Base-by-base conservation (phyloP, 1,284 basidiomycete species). In the Boletus subluridellus region DNA sequence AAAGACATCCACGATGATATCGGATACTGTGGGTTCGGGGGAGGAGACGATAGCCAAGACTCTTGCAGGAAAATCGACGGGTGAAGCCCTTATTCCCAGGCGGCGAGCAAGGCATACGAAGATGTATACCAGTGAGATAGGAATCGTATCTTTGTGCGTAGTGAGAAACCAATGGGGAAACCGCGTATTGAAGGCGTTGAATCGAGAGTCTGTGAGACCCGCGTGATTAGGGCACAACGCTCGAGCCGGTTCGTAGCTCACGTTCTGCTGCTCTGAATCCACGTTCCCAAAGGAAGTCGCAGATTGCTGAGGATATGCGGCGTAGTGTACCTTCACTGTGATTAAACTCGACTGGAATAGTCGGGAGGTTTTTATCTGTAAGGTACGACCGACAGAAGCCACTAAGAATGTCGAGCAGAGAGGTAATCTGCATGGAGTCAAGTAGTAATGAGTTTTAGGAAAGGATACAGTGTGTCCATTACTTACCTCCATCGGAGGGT, bases 101-200 rank as follows among this genome's bases (percentile, higher is more conserved):
- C 82, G 76, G 15, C 77, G 75, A 10, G 77, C 77, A 47, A 89
- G 72, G 5, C 78, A 77, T 8, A 83, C 78, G 61, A 86, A 88
- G 32, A 85, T 67, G 68, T 82, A 84, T 47, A 82, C 80, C 34
- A 87, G 74, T 4, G 83, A 83, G 56, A 89, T 80, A 0, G 86
- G 85, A 49, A 87, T 78, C 0, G 83, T 81, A 11, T 69, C 69
- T 57, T 75, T 81, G 63, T 76, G 71, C 9, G 73, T 76, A 4
- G 73, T 76, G n/a, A 87, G 74, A 63, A 86, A 83, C 55, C 73
- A 67, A 63, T 86, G 85, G 4, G 86, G 83, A 58, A 86, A 85
- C 51, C 82, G 80, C 61, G 84, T 82, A 52, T 76, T 67, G 12
- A 83, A 66, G 35, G 76, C 58, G 60, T 77, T 73, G 63, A 80